Percentiles rank a stretch among this genome's conserved stretches.
phyloP scores from a whole-genome alignment of 331 rosid genomes.

The Stylosanthes scabra region DNA sequence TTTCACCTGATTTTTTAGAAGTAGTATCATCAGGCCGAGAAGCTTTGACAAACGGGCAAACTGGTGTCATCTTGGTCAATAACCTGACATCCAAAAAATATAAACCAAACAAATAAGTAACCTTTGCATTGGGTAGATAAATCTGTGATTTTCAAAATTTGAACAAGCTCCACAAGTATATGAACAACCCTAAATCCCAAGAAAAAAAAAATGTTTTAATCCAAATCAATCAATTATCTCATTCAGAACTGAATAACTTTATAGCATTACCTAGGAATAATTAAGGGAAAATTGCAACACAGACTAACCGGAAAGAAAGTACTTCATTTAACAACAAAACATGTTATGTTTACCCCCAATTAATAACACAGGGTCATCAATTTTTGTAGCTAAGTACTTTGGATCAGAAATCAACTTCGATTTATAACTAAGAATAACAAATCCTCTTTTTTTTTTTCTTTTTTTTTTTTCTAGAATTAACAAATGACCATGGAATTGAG shows the following conservation, averaged over 20 bases:
- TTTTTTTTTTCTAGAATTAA: too few species aligned
- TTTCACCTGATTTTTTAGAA: slow-evolving; percentile 50
- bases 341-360: too few species aligned
- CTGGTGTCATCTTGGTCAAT: slow-evolving; percentile 58
- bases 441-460: background rate
- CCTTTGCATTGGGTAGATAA: slow-evolving; percentile 5
- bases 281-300: background rate
- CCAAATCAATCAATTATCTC: slow-evolving; percentile 12
- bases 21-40: slow-evolving; percentile 56
- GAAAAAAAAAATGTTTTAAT: background rate
- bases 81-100: too few species aligned
- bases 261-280: background rate
- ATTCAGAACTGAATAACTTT: background rate
- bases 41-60: slow-evolving; percentile 69
- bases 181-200: background rate
- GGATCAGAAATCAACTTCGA: slow-evolving; percentile 12
- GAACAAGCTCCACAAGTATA: too few species aligned
- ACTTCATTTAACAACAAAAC: too few species aligned
- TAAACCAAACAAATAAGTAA: too few species aligned
- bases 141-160: background rate
- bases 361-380: background rate
- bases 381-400: slow-evolving; percentile 1
- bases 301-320: background rate
- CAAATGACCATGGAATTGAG: too few species aligned
- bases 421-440: background rate